Evolutionary conservation across 306 rosid genomes (phyloP).

Genomic region (Oxytropis ochrocephala): DNA sequence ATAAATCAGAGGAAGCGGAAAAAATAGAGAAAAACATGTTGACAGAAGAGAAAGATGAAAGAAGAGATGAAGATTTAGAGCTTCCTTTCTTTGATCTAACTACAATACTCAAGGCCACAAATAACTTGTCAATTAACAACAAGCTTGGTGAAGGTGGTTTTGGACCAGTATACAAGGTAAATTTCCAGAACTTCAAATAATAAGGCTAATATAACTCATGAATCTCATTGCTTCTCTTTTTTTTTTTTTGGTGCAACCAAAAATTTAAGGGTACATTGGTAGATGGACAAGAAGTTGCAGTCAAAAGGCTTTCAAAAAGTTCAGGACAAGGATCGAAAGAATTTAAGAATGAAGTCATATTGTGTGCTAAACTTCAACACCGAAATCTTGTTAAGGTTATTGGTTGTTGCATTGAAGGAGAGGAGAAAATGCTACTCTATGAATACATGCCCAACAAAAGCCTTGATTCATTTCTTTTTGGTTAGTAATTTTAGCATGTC

Average conservation of each 20-base stretch:
- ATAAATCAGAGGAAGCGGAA: not conserved
- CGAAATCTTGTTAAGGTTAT: not conserved
- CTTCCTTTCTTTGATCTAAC: constrained; percentile 37
- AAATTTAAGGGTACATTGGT: not conserved
- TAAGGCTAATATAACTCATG: not conserved
- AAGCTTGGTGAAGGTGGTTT: constrained; percentile 61
- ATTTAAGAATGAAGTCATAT: not conserved
- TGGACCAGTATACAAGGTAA: constrained; percentile 51
- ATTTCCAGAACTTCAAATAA: too few species aligned
- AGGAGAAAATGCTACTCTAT: not conserved
- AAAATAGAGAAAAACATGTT: not conserved
- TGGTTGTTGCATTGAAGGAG: not conserved
- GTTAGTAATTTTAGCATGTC: not conserved
- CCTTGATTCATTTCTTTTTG: not conserved
- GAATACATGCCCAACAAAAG: not conserved
- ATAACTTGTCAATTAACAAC: constrained; percentile 27
- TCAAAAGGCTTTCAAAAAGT: not conserved
- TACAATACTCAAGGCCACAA: constrained; percentile 36
- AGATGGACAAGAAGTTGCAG: constrained; percentile 18
- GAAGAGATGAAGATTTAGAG: constrained; percentile 24
- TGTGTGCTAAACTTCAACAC: not conserved
- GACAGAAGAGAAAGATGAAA: not conserved
- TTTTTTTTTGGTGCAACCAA: not conserved
- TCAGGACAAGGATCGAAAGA: constrained; percentile 11
- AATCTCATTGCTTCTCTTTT: not conserved